These are phyloP conservation scores for Globisporangium emineosum DNA, from an alignment of 352 stramenopile species.

Conservation along the genomic window DNA sequence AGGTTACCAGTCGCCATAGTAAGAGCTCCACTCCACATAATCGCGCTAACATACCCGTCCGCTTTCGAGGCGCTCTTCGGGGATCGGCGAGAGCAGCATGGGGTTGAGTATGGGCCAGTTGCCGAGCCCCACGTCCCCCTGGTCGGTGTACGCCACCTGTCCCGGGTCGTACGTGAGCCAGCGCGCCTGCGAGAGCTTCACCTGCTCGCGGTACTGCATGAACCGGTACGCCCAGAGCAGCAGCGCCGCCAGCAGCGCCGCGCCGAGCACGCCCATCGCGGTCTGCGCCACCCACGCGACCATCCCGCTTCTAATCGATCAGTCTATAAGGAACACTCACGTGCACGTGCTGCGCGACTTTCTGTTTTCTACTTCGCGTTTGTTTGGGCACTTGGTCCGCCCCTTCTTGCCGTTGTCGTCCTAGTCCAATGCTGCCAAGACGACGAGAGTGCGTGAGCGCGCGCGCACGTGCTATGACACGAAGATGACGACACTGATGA, in stretches of 20 bases:
- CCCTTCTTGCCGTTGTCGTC: neutral
- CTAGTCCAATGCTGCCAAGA: neutral
- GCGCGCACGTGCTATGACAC: neutral
- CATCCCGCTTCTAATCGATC: conserved; percentile 20
- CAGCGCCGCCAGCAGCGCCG: conserved; percentile 36
- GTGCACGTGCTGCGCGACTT: neutral
- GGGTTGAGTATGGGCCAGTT: conserved; percentile 54
- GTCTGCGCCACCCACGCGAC: conserved; percentile 37
- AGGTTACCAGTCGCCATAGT: neutral
- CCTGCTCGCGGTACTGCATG: conserved; percentile 57
- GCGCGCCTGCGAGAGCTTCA: conserved; percentile 56
- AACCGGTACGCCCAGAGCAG: conserved; percentile 56
- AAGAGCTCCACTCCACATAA: neutral
- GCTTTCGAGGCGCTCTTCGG: conserved; percentile 52
- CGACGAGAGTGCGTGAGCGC: too few relatives aligned
- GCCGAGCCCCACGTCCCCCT: conserved; percentile 11
- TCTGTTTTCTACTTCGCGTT: neutral
- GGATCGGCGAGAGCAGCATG: conserved; percentile 66
- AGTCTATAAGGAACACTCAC: neutral
- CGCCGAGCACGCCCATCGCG: conserved; percentile 34
- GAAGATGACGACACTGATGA: neutral
- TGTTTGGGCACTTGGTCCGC: neutral
- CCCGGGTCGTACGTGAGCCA: conserved; percentile 57
- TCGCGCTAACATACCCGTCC: conserved; percentile 32
- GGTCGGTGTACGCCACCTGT: conserved; percentile 14